Percentiles rank a stretch among this genome's conserved stretches.
phyloP scores from a whole-genome alignment of 306 rosid genomes.

The Cicer pinnatifidum region DNA sequence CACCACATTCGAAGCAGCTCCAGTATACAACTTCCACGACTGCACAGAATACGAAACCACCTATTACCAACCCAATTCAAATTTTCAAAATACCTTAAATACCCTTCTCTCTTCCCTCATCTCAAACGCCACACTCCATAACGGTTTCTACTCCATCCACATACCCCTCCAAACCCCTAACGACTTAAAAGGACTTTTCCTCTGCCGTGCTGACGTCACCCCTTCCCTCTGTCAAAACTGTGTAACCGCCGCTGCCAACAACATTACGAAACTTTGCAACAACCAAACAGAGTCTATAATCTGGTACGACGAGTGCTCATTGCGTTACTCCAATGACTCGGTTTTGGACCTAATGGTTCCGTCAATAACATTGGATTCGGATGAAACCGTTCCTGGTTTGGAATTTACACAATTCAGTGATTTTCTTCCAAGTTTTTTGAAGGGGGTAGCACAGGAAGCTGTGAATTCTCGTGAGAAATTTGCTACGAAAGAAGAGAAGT shows the following conservation, averaged over 20 bases:
- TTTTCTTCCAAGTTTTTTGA: conserved; percentile 36
- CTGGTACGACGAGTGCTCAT: conserved; percentile 56
- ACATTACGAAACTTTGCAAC: conserved; percentile 41
- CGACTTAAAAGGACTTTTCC: conserved; percentile 55
- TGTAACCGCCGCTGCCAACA: conserved; percentile 46
- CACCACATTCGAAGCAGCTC: background rate
- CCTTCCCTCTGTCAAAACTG: conserved; percentile 48
- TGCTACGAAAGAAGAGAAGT: conserved; percentile 38
- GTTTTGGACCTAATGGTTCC: conserved; percentile 44
- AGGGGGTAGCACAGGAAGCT: background rate
- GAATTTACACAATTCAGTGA: conserved; percentile 27
- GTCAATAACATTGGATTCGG: rapidly evolving
- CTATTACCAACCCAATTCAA: conserved; percentile 50
- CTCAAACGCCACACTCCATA: conserved; percentile 51
- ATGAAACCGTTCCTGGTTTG: background rate
- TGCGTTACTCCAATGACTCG: conserved; percentile 52
- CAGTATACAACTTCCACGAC: background rate
- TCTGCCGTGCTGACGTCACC: conserved; percentile 61
- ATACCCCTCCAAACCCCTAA: background rate
- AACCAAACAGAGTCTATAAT: conserved; percentile 51
- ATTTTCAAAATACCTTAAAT: conserved; percentile 48
- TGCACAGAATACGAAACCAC: background rate
- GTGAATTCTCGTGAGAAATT: conserved; percentile 40
- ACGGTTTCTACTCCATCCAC: background rate
- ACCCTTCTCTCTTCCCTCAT: conserved; percentile 54